These are phyloP conservation scores for Cryphonectria parasitica DNA, from an alignment of 2,329 filamentous ascomycete species.

Conservation along the genomic window DNA sequence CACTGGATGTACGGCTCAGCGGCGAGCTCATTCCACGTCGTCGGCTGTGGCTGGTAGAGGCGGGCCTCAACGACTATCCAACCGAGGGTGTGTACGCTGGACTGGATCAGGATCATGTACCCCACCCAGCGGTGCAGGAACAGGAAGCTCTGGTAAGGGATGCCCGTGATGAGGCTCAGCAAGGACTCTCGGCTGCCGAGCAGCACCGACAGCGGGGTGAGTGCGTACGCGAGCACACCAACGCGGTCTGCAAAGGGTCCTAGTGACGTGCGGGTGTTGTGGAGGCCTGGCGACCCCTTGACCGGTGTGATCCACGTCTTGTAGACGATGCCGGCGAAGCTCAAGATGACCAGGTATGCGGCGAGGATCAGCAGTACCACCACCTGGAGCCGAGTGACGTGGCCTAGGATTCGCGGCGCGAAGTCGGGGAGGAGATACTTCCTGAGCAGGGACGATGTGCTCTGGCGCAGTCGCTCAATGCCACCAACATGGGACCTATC, in stretches of 20 bases:
- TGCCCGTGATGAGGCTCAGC: constrained; percentile 69
- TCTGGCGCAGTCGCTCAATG: constrained; percentile 22
- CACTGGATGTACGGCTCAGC: constrained; percentile 71
- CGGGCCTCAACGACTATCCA: constrained; percentile 70
- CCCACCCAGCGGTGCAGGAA: constrained; percentile 79
- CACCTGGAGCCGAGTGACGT: constrained; percentile 70
- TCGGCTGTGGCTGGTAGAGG: constrained; percentile 74
- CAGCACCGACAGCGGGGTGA: constrained; percentile 71
- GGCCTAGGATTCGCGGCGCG: constrained; percentile 62
- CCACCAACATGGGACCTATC: constrained; percentile 6
- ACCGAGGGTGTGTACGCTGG: constrained; percentile 68
- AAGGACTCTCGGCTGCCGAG: constrained; percentile 72
- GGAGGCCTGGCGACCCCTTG: constrained; percentile 54
- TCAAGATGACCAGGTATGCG: constrained; percentile 68
- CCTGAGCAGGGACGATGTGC: constrained; percentile 39
- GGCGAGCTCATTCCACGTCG: constrained; percentile 59
- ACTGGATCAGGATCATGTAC: constrained; percentile 72
- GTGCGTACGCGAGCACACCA: constrained; percentile 72
- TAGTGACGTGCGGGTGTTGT: constrained; percentile 68
- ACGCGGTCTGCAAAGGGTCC: constrained; percentile 72
- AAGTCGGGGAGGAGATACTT: constrained; percentile 65
- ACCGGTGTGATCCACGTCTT: constrained; percentile 72
- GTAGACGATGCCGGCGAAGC: constrained; percentile 71
- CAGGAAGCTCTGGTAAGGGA: constrained; percentile 78
- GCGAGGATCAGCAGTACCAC: constrained; percentile 60